Percentiles rank a stretch among this genome's conserved stretches.
These are phyloP conservation scores for Pythium biforme DNA, from an alignment of 352 stramenopile species.

Conservation along the genomic window DNA sequence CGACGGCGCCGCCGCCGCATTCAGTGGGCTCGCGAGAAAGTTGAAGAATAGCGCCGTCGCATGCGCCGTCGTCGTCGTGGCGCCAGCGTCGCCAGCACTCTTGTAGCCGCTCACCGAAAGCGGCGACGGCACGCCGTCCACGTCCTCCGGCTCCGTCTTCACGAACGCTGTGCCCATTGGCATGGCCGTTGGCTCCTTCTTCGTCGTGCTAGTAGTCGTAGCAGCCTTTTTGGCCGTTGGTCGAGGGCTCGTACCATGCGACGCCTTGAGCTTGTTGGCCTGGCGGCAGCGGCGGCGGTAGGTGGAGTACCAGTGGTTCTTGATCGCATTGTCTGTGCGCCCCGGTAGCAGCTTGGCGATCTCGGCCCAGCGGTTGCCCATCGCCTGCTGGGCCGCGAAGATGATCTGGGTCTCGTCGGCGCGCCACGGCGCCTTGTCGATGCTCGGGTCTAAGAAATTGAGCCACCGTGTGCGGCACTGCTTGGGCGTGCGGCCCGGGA, in stretches of 20 bases:
- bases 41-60: constrained; percentile 29
- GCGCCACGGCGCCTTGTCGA: constrained; percentile 93
- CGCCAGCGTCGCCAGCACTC: background rate
- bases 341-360: constrained; percentile 97
- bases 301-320: constrained; percentile 88
- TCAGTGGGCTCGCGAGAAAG: constrained; percentile 21
- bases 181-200: background rate
- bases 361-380: constrained; percentile 97
- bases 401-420: constrained; percentile 89
- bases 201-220: background rate
- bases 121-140: constrained; percentile 26
- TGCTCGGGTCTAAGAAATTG: constrained; percentile 93
- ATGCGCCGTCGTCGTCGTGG: background rate
- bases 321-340: constrained; percentile 85
- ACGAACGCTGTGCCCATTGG: too few species aligned
- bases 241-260: background rate
- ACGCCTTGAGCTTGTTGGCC: constrained; percentile 40
- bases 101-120: constrained; percentile 36
- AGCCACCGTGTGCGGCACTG: constrained; percentile 96
- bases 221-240: background rate
- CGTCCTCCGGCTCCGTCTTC: background rate
- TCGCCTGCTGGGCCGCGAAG: constrained; percentile 52
- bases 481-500: constrained; percentile 94
- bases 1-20: background rate
- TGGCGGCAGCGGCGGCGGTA: constrained; percentile 56